Evolutionary conservation across 495 filamentous ascomycete genomes (phyloP).

Genomic region (Recurvomyces mirabilis): DNA sequence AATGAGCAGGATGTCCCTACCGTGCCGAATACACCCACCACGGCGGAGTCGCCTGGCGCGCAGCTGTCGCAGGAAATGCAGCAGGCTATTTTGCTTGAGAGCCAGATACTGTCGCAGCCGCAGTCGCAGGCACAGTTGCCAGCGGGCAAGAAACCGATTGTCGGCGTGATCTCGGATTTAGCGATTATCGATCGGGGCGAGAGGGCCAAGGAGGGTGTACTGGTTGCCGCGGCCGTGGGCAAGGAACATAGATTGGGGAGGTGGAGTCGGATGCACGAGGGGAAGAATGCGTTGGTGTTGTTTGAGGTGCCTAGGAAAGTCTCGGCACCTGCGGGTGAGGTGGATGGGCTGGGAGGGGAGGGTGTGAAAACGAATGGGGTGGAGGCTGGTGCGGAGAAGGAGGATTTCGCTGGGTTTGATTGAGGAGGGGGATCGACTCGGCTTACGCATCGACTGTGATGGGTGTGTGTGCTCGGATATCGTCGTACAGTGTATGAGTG

Average conservation of each 20-base stretch:
- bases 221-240: slow-evolving; percentile 69
- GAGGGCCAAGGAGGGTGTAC: slow-evolving; percentile 57
- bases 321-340: not conserved
- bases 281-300: slow-evolving; percentile 65
- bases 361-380: not conserved
- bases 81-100: too few species aligned
- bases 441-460: too few species aligned
- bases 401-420: slow-evolving; percentile 6
- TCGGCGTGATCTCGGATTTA: slow-evolving; percentile 75
- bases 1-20: too few species aligned
- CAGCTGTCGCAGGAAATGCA: too few species aligned
- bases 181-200: slow-evolving; percentile 69
- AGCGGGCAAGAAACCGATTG: not conserved
- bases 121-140: too few species aligned
- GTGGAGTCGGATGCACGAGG: slow-evolving; percentile 53
- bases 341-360: not conserved
- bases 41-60: not conserved
- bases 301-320: slow-evolving; percentile 54
- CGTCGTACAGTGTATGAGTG: too few species aligned
- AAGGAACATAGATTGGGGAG: slow-evolving; percentile 75
- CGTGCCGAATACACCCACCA: not conserved
- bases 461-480: too few species aligned
- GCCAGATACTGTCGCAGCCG: too few species aligned
- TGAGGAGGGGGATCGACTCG: too few species aligned
- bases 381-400: not conserved